Base-by-base conservation (phyloP, 352 stramenopile genomes). In the Pythium myriotylum region DNA sequence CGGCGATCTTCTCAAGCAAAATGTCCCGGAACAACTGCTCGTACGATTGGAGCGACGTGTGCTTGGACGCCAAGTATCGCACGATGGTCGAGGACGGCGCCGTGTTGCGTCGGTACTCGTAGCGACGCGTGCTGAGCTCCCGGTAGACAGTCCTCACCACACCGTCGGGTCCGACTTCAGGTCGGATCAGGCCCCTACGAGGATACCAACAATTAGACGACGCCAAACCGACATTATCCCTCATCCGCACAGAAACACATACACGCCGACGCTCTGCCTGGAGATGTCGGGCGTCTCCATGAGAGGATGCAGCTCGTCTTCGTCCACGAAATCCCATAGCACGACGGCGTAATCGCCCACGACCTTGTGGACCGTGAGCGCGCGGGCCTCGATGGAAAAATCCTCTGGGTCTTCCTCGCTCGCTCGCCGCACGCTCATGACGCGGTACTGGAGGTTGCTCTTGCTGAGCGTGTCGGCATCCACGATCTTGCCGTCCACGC, bases 301-400 rank as follows among this genome's bases (percentile, higher is more conserved):
- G 67, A 29, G 33, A 16, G 63, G 64, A 27, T 70, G 65, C 14
- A 72, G 41, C 20, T 72, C 68, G 40, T 75, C 68, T n/a, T 59
- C 53, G 37, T 73, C 68, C 0, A 78, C 53, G 43, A 59, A 72
- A 47, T 75, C 68, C 68, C 60, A 79, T 2, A 74, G 10, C 39
- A 65, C 26, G 29, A 75, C 51, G 19, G 62, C 68, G 49, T 67
- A 70, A 37, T 58, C 43, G 3, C 68, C 58, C 0, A 58, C 66
- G 46, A 62, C 50, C 41, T 66, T 66, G 59, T 54, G 70, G 50
- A 68, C 48, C 6, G 49, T 69, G 47, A 63, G 55, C 19, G 54
- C 56, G 17, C 41, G 68, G 22, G 41, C 72, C 35, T 72, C 63
- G 29, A 83, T 68, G 42, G 33, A 22, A n/a, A 62, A 27, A 42